A percentile compares a stretch with the other conserved stretches of the same genome.
Evolutionary conservation across 352 stramenopile species (phyloP).

Genomic region (Peronospora belbahrii): DNA sequence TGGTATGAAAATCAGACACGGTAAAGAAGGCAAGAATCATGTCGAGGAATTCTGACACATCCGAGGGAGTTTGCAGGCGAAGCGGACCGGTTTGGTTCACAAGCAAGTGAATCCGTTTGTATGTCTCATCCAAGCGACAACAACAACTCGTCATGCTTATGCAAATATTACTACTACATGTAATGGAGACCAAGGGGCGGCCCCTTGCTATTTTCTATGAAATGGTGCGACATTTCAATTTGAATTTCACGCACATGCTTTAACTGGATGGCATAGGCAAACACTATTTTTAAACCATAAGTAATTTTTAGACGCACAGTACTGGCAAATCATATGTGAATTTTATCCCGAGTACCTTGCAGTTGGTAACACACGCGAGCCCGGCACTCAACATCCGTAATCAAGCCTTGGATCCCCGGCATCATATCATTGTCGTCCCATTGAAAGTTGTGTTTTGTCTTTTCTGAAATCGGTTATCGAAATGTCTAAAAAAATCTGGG

Average conservation of each 20-base stretch:
- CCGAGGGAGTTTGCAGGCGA: conserved; percentile 25
- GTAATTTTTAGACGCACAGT: conserved; percentile 5
- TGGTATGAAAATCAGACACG: conserved; percentile 21
- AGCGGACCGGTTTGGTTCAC: conserved; percentile 8
- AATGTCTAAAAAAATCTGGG: too few species aligned
- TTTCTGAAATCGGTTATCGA: neutral
- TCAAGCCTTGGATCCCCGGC: neutral
- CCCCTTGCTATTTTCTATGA: neutral
- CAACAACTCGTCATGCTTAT: neutral
- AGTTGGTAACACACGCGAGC: conserved; percentile 12
- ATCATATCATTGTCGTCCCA: conserved; percentile 13
- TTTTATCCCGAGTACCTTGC: conserved; percentile 16
- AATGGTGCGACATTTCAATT: neutral
- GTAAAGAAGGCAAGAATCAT: conserved; percentile 1
- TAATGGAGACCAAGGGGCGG: too few species aligned
- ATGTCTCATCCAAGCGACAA: conserved; percentile 4
- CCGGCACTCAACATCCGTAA: conserved; percentile 15
- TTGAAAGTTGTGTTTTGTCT: neutral
- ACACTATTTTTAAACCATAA: conserved; percentile 1
- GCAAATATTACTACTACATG: too few species aligned
- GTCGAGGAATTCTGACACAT: too few species aligned
- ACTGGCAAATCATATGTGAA: conserved; percentile 14
- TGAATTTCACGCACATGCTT: neutral
- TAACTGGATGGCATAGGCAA: neutral
- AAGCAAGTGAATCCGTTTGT: conserved; percentile 6